A percentile compares a stretch with the other conserved stretches of the same genome.
Conservation (phyloP, 2,329 filamentous ascomycete genomes). For the Chaetomium sp. region DNA sequence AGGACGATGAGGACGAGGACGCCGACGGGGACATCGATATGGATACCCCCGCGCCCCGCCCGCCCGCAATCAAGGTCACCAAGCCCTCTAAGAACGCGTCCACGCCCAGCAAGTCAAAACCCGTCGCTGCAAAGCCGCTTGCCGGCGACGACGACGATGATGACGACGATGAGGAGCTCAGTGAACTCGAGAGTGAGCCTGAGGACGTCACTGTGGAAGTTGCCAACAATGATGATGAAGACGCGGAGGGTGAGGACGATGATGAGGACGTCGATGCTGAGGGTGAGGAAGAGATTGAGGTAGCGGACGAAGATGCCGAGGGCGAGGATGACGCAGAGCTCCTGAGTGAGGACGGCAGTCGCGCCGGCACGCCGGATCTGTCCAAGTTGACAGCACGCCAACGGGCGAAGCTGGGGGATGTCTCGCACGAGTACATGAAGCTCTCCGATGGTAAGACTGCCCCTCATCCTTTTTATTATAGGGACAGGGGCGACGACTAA, state of each 20-base stretch:
- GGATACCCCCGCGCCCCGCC: constrained; percentile 32
- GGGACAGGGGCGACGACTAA: constrained; percentile 11
- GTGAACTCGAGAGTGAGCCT: constrained; percentile 49
- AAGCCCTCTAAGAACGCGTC: constrained; percentile 35
- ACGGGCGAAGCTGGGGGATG: constrained; percentile 52
- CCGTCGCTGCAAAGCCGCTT: constrained; percentile 14
- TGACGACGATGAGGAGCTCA: constrained; percentile 51
- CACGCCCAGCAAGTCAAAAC: constrained; percentile 30
- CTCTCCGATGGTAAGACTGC: constrained; percentile 48
- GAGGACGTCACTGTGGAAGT: constrained; percentile 38
- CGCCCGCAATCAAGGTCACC: constrained; percentile 44
- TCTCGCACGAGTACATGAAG: constrained; percentile 50
- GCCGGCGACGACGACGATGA: constrained; percentile 30
- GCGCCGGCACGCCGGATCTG: constrained; percentile 46
- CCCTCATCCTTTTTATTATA: not conserved
- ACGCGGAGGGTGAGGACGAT: constrained; percentile 31
- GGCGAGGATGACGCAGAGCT: constrained; percentile 32
- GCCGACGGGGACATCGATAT: constrained; percentile 47
- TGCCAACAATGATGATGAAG: constrained; percentile 31
- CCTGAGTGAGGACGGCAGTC: constrained; percentile 34
- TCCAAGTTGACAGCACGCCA: constrained; percentile 57
- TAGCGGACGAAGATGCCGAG: constrained; percentile 31
- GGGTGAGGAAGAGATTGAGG: constrained; percentile 34
- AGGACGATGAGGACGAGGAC: constrained; percentile 33
- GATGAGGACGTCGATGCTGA: constrained; percentile 27